Base-by-base conservation (phyloP, 495 filamentous ascomycete species). In the Penicillium antarcticum region DNA sequence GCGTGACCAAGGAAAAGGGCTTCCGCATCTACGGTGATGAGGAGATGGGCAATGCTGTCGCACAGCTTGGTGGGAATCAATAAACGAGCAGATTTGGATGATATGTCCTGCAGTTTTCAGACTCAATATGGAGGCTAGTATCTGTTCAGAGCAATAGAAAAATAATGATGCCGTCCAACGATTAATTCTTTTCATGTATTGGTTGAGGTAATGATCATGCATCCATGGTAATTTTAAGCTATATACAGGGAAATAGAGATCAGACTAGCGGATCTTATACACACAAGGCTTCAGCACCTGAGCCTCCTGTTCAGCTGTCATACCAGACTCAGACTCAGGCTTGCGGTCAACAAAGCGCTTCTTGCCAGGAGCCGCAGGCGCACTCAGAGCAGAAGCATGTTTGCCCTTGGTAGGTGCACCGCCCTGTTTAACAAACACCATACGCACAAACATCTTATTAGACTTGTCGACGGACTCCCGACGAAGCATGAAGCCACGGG, bases 401-500 rank as follows among this genome's bases (percentile, higher is more conserved):
- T 92, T 94, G 8, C 89, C 88, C 67, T 80, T 85, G 11, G 76
- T 69, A 3, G 87, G 85, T 34, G 83, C 58, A 51, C 69, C 75
- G 19, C 77, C 77, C 21, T 76, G 81, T 73, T 97, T 97, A 46
- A 94, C 75, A 73, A 98, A 97, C 57, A 82, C 80, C 91, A 98
- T 92, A 65, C 83, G 86, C 44, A 97, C 90, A 79, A 98, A 98
- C 94, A 98, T 98, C 73, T 88, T 95, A 72, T 98, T 98, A 31
- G 76, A 80, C 64, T 90, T 75, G 65, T 97, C 91, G 9, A 94
- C 74, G 0, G 82, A 80, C 36, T 80, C 73, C 9, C 70, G 71
- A 19, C 71, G 75, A 14, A 97, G 75, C 13, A 87, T 73, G 61
- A 98, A 96, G 0, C 94, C 94, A 29, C 89, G 75, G 54, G 77